These are phyloP conservation scores for Edaphochlamys debaryana DNA, from an alignment of 139 green algal genomes.

Conservation along the genomic window DNA sequence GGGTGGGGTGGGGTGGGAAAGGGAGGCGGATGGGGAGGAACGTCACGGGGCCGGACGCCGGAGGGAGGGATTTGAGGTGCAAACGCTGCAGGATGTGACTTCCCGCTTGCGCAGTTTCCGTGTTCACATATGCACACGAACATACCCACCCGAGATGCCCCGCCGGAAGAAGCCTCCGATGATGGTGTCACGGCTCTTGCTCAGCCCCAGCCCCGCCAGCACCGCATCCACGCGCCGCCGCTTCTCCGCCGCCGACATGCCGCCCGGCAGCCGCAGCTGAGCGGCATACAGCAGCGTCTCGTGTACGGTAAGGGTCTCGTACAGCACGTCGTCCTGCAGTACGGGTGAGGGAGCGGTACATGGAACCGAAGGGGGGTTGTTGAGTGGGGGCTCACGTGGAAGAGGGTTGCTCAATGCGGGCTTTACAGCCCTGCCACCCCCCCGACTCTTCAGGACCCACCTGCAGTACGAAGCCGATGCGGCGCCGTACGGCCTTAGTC, in stretches of 20 bases:
- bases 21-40: background rate
- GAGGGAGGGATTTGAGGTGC: no score
- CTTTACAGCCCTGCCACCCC: no score
- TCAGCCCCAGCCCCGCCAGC: constrained; percentile 72
- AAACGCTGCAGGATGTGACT: no score
- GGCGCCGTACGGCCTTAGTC: constrained; percentile 72
- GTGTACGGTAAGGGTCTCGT: constrained; percentile 74
- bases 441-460: no score
- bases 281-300: constrained; percentile 77
- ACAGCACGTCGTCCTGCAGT: constrained; percentile 85
- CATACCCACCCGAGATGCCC: constrained; percentile 90
- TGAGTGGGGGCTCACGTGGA: no score
- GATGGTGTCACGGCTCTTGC: constrained; percentile 81
- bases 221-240: constrained; percentile 72
- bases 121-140: no score
- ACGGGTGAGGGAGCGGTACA: constrained; percentile 6
- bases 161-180: constrained; percentile 85
- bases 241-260: constrained; percentile 70
- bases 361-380: background rate
- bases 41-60: no score
- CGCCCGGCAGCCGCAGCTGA: constrained; percentile 74
- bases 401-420: no score
- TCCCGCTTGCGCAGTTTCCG: no score
- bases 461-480: constrained; percentile 75
- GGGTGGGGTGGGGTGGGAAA: background rate